Base-by-base conservation (phyloP, 169 alveolate species). In the Theileria parva region DNA sequence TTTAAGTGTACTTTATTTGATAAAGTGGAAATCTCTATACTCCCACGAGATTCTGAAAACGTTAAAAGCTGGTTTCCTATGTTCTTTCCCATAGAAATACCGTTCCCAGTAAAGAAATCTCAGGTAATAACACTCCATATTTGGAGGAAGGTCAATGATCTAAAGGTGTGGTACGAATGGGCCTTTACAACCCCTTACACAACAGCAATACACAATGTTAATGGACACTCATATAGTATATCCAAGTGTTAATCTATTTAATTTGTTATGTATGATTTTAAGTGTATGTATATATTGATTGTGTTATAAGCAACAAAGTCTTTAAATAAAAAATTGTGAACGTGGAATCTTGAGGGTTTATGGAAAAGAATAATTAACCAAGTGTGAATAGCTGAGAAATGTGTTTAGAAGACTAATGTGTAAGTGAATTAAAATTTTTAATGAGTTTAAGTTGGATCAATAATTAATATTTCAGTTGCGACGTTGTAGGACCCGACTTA, bases 91-190 rank as follows among this genome's bases (percentile, higher is more conserved):
- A 17, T 91, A 12, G 77, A 77, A 15, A 48, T 74, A 28, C 88
- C 91, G 12, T 23, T 83, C n/a, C 76, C 28, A 39, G 85, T 87
- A 21, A 80, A 87, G 80, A 75, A 85, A 30, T 60, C 74, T 4
- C 88, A 91, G 51, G 61, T 63, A 0, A 37, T 91, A 7, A 81
- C 91, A 70, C 17, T 91, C 11, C 92, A 91, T 74, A 69, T 91
- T 32, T 91, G 95, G 95, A 72, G 95, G 70, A 70, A 81, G 66
- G 79, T 81, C 19, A 92, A 91, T 67, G 51, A 9, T 37, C 86
- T 84, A 23, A 80, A 86, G 73, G 77, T 91, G 32, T 91, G 95
- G 95, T 87, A 91, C 67, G 95, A 91, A 28, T 91, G 95, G 95
- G 87, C 87, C 51, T 59, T 85, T 37, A 78, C 87, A 11, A 73